These are phyloP conservation scores for Lyophyllum decastes DNA, from an alignment of 768 basidiomycete species.

Conservation along the genomic window DNA sequence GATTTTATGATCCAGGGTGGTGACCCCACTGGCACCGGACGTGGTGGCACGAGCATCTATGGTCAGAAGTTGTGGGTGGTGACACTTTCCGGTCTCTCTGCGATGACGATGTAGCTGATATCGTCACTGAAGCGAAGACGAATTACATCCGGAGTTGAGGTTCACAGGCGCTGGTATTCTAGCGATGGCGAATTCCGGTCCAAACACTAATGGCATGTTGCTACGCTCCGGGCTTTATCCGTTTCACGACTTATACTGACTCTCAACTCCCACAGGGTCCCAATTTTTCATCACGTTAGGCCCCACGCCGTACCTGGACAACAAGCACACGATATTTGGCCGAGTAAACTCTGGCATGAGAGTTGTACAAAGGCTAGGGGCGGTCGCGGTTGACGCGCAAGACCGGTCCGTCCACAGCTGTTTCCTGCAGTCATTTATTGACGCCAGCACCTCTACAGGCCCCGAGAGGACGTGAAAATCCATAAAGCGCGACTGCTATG, in stretches of 20 bases:
- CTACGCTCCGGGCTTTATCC: conserved; percentile 53
- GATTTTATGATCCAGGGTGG: conserved; percentile 98
- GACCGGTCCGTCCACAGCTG: conserved; percentile 61
- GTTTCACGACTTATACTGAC: conserved; percentile 30
- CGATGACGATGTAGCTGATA: conserved; percentile 7
- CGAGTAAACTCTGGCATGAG: conserved; percentile 90
- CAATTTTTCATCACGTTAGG: conserved; percentile 92
- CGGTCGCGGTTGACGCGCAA: conserved; percentile 86
- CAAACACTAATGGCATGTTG: conserved; percentile 77
- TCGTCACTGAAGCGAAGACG: conserved; percentile 66
- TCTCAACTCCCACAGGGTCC: conserved; percentile 59
- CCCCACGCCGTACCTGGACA: conserved; percentile 83
- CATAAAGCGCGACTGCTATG: conserved; percentile 61
- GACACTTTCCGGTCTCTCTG: neutral
- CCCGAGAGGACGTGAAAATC: conserved; percentile 86
- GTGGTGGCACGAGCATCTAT: conserved; percentile 88
- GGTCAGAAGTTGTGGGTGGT: conserved; percentile 79
- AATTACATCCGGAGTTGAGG: conserved; percentile 85
- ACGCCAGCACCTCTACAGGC: conserved; percentile 33
- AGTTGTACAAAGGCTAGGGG: conserved; percentile 88
- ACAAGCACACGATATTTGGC: conserved; percentile 89
- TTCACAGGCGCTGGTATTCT: conserved; percentile 97
- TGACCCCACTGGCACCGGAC: conserved; percentile 93
- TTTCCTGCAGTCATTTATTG: neutral
- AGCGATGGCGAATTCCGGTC: conserved; percentile 96